These are phyloP conservation scores for Tylopilus sp. DNA, from an alignment of 1,284 basidiomycete species.

Conservation along the genomic window DNA sequence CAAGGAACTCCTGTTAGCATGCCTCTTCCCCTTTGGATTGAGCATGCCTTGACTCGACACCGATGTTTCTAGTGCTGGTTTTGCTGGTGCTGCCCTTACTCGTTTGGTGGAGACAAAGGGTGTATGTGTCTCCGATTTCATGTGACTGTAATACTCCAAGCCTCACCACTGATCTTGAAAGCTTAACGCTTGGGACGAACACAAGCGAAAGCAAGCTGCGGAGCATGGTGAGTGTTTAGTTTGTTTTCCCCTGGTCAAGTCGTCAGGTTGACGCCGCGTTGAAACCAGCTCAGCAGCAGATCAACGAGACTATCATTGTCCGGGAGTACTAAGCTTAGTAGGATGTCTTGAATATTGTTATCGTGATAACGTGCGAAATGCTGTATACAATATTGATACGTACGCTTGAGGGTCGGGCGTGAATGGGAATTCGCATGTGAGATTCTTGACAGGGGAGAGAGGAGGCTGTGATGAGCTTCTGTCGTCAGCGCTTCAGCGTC, in stretches of 20 bases:
- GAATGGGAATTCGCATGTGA: no score
- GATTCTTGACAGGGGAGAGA: no score
- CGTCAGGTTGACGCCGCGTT: no score
- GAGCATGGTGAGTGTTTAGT: slow-evolving; percentile 7
- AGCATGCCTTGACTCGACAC: neutral
- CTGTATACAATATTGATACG: neutral
- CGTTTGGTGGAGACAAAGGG: slow-evolving; percentile 24
- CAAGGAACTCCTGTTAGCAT: slow-evolving; percentile 15
- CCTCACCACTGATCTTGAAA: neutral
- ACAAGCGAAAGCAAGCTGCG: neutral
- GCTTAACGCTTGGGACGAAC: slow-evolving; percentile 9
- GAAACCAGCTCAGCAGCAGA: neutral
- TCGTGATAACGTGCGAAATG: neutral
- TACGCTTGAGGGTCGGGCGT: no score
- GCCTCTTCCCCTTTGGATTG: neutral
- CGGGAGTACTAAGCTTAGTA: neutral
- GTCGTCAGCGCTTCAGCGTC: no score
- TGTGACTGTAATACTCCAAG: neutral
- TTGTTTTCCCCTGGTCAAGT: no score
- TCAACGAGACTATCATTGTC: neutral
- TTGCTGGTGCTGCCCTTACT: slow-evolving; percentile 8
- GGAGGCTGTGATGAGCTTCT: no score
- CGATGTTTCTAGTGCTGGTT: slow-evolving; percentile 9
- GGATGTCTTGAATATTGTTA: neutral
- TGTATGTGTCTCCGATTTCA: slow-evolving; percentile 5